These are phyloP conservation scores for Rhytidiadelphus loreus DNA, from an alignment of 225 moss, liverwort and hornwort species.

Conservation along the genomic window DNA sequence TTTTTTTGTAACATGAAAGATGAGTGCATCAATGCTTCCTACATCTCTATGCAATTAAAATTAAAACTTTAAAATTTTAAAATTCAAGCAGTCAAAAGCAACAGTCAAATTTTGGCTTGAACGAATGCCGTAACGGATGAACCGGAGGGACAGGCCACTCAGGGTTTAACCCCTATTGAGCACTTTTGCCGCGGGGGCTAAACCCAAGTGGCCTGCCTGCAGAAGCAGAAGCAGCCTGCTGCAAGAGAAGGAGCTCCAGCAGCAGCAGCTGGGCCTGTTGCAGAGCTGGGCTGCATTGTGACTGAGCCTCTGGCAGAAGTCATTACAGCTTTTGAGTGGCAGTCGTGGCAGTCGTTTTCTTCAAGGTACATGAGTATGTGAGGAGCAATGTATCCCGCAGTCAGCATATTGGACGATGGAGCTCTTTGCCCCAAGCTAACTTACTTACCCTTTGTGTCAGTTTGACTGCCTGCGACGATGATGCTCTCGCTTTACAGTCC, in stretches of 20 bases:
- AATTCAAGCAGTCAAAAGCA: neutral
- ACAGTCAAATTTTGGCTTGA: neutral
- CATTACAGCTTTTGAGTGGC: neutral
- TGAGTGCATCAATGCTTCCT: neutral
- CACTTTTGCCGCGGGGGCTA: neutral
- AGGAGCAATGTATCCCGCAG: neutral
- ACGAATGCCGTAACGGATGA: neutral
- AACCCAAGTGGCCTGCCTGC: neutral
- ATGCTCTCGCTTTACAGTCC: neutral
- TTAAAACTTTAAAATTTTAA: accelerated
- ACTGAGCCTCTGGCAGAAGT: neutral
- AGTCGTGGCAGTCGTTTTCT: neutral
- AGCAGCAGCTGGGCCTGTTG: neutral
- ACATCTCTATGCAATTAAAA: too few species aligned
- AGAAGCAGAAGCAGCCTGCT: neutral
- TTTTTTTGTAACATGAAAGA: neutral
- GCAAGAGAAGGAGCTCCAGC: neutral
- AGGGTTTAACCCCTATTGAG: neutral
- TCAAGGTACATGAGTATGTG: neutral
- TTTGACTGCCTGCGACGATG: neutral
- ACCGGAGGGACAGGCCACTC: neutral
- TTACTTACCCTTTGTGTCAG: neutral
- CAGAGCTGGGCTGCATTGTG: neutral
- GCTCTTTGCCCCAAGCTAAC: neutral
- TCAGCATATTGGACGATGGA: neutral